Base-by-base conservation (phyloP, 139 green algal genomes). In the Limnomonas spitsbergensis region DNA sequence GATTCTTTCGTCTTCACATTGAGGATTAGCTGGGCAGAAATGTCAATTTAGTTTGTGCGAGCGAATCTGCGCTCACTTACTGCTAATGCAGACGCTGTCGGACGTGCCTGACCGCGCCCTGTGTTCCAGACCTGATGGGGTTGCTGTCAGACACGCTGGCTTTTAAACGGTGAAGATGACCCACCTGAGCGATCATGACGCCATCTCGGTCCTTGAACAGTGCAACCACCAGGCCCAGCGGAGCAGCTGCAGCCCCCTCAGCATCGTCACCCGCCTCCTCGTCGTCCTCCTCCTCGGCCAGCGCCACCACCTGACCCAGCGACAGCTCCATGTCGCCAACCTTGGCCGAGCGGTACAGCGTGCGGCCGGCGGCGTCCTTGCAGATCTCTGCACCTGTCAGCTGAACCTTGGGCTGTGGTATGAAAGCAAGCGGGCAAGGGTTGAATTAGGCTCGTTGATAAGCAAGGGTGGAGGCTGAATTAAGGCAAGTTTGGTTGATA, bases 221-320 rank as follows among this genome's bases (percentile, higher is more conserved):
- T 47, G 85, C 88, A 77, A 93, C 88, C 69, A 95, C 79, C 61
- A 95, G 56, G 32, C 83, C 92, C 73, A 95, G 85, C 1, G 76
- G 68, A 0, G 38, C 29, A 0, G 35, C 78, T 36, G 6, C 78
- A 35, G 14, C 75, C 20, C 38, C 40, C 35, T 68, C n/a, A 81
- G 81, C 32, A 61, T 61, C 7, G 38, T 77, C n/a, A 42, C 53
- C 56, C 9, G 78, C 82, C 39, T 72, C 81, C 39, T 87, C 81
- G 1, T 72, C 74, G 37, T 78, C 75, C 26, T 75, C 42, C 76
- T 80, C 75, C 34, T 75, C 0, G 32, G 24, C 40, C 52, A 93
- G 75, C 53, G 53, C 40, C 56, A 94, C 81, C 34, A 85, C 80
- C 40, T 85, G 81, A 24, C 90, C 90, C 24, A 88, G 74, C 0